These are phyloP conservation scores for Euphorbia peplus DNA, from an alignment of 345 rosid genomes.

Conservation along the genomic window DNA sequence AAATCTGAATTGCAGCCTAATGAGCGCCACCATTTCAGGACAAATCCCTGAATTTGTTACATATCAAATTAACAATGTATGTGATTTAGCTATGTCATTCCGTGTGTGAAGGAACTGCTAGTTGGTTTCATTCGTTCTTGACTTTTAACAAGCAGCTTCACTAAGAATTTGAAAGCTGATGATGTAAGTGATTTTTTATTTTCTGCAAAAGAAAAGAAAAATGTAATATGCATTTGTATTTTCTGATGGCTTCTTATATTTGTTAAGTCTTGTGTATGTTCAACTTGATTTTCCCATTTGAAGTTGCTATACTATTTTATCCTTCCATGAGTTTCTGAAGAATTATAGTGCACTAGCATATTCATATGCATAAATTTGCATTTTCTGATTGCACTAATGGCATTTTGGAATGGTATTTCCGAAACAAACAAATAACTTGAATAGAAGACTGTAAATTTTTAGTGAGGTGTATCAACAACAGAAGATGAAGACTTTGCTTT, in stretches of 20 bases:
- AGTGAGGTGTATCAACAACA: neutral
- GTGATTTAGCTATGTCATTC: slow-evolving; percentile 13
- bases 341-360: neutral
- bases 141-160: slow-evolving; percentile 8
- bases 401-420: neutral
- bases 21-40: slow-evolving; percentile 48
- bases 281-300: neutral
- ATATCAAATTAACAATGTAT: slow-evolving; percentile 5
- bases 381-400: neutral
- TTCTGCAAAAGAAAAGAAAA: neutral
- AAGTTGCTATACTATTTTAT: neutral
- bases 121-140: slow-evolving; percentile 17
- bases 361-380: neutral
- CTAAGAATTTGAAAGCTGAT: slow-evolving; percentile 2
- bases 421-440: neutral
- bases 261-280: neutral
- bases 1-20: slow-evolving; percentile 54
- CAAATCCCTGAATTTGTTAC: slow-evolving; percentile 38
- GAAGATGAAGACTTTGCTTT: neutral
- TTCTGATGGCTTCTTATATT: neutral
- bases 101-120: slow-evolving; percentile 23
- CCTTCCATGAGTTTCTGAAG: neutral
- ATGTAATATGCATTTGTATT: slow-evolving; percentile 4
- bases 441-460: neutral
- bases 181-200: slow-evolving; percentile 3